phyloP scores from a whole-genome alignment of 139 green algal species.

The Asterochloris sp. region DNA sequence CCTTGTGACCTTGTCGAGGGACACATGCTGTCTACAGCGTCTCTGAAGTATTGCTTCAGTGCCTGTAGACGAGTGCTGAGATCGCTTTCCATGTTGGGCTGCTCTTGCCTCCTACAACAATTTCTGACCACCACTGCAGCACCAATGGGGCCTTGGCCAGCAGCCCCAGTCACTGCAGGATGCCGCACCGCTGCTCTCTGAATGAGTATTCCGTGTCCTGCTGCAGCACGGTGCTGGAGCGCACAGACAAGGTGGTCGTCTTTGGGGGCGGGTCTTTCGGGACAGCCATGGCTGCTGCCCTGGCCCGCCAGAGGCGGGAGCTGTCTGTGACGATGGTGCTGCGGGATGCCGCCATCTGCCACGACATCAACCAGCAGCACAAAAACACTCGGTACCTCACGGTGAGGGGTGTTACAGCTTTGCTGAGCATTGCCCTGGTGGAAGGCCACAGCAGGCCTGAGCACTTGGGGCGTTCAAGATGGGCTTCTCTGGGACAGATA shows the following conservation, averaged over 20 bases:
- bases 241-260: slow-evolving; percentile 65
- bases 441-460: too few species aligned
- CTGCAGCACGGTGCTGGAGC: slow-evolving; percentile 1
- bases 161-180: slow-evolving; percentile 4
- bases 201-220: too few species aligned
- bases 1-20: too few species aligned
- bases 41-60: too few species aligned
- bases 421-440: too few species aligned
- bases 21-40: too few species aligned
- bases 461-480: too few species aligned
- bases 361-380: slow-evolving; percentile 87
- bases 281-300: slow-evolving; percentile 85
- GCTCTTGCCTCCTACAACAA: too few species aligned
- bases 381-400: slow-evolving; percentile 84
- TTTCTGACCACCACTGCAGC: too few species aligned
- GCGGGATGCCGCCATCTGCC: slow-evolving; percentile 69
- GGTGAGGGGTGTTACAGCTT: slow-evolving; percentile 25
- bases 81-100: too few species aligned
- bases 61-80: too few species aligned
- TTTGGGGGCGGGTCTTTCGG: slow-evolving; percentile 97
- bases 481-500: too few species aligned
- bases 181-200: neutral
- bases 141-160: neutral
- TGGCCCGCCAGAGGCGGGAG: slow-evolving; percentile 79
- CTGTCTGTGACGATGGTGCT: slow-evolving; percentile 84